These are phyloP conservation scores for Mycosphaerelloides madeirae DNA, from an alignment of 2,329 filamentous ascomycete species.

Conservation along the genomic window DNA sequence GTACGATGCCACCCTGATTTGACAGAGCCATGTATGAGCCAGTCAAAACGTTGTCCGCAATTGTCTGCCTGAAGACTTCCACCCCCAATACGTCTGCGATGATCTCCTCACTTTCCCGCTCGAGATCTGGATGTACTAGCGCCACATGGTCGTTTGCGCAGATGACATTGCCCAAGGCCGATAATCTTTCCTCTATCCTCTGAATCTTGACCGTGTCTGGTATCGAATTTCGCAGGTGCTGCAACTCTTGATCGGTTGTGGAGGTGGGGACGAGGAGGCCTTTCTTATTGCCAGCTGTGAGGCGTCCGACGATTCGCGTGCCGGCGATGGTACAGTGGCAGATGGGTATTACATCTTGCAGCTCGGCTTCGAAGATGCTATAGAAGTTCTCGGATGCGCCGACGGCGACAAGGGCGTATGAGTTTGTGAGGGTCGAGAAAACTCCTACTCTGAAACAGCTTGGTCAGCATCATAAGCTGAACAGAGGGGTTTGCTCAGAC, in stretches of 20 bases:
- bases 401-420: constrained; percentile 88
- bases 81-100: constrained; percentile 90
- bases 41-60: constrained; percentile 94
- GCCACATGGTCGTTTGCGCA: constrained; percentile 96
- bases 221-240: constrained; percentile 91
- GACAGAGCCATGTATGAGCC: constrained; percentile 94
- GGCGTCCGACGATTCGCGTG: constrained; percentile 88
- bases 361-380: constrained; percentile 95
- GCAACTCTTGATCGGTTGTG: constrained; percentile 95
- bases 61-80: constrained; percentile 88
- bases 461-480: background rate
- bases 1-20: constrained; percentile 94
- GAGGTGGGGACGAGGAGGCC: constrained; percentile 93
- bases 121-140: constrained; percentile 90
- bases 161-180: constrained; percentile 94
- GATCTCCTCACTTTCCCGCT: constrained; percentile 97
- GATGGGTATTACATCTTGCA: constrained; percentile 95
- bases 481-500: too few relatives aligned
- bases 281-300: constrained; percentile 95
- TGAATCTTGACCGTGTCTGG: constrained; percentile 91
- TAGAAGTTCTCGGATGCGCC: constrained; percentile 99
- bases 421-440: constrained; percentile 94
- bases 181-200: constrained; percentile 94
- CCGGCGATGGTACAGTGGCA: constrained; percentile 95
- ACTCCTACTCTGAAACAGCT: constrained; percentile 73